A percentile compares a stretch with the other conserved stretches of the same genome.
Conservation (phyloP, 768 basidiomycete species). For the Leccinellum albellum region DNA sequence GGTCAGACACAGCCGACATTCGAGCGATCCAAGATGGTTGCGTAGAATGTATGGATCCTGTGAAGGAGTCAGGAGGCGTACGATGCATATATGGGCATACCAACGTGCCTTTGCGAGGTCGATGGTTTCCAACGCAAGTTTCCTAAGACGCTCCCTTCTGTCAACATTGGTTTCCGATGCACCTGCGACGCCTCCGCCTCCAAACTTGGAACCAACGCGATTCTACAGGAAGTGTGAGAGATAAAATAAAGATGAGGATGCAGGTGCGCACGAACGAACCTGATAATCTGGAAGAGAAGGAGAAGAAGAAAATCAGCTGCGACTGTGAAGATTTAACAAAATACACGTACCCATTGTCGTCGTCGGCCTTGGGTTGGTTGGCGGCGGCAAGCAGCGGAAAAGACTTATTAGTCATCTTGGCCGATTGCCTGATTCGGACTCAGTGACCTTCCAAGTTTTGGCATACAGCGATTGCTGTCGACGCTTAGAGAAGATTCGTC, state of each 20-base stretch:
- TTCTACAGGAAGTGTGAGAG: constrained; percentile 49
- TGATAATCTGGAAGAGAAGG: constrained; percentile 55
- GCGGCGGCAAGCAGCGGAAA: background rate
- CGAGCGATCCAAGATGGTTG: constrained; percentile 96
- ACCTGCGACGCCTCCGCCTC: constrained; percentile 93
- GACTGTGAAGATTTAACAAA: background rate
- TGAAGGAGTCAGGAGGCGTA: constrained; percentile 9
- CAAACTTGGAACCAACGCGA: constrained; percentile 93
- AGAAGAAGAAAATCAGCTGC: constrained; percentile 6
- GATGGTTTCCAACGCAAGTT: constrained; percentile 95
- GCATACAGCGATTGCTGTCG: background rate
- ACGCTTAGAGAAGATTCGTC: background rate
- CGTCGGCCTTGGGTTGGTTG: background rate
- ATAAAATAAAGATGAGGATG: background rate
- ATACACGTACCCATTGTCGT: constrained; percentile 32
- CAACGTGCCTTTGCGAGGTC: constrained; percentile 89
- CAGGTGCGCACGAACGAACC: constrained; percentile 35
- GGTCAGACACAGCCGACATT: constrained; percentile 96
- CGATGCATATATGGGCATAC: background rate
- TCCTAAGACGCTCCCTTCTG: constrained; percentile 87
- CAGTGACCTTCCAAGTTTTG: background rate
- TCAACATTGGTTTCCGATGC: constrained; percentile 95
- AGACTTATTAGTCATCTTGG: background rate
- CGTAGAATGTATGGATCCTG: constrained; percentile 98
- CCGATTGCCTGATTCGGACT: constrained; percentile 14